Conservation (phyloP, 352 stramenopile species). For the Globisporangium polare region DNA sequence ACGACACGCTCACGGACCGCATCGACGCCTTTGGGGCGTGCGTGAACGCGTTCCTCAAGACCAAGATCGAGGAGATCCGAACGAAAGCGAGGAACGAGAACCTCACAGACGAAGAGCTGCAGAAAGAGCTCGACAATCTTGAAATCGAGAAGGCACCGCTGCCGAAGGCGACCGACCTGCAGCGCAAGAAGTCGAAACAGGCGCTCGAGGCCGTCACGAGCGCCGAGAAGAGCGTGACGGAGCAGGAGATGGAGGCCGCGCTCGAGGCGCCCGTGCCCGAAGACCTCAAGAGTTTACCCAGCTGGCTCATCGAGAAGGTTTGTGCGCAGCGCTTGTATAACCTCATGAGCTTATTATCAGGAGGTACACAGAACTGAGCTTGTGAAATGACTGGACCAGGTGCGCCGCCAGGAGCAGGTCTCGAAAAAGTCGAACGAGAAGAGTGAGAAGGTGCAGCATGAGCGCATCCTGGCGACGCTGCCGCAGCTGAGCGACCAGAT, state of each 20-base stretch:
- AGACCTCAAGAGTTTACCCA: slow-evolving; percentile 61
- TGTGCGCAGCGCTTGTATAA: neutral
- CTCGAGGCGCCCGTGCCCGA: slow-evolving; percentile 60
- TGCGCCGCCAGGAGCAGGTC: slow-evolving; percentile 51
- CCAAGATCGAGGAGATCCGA: slow-evolving; percentile 19
- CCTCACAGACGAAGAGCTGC: slow-evolving; percentile 30
- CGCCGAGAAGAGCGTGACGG: neutral
- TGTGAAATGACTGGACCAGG: neutral
- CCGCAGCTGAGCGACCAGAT: slow-evolving; percentile 74
- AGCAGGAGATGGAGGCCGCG: slow-evolving; percentile 35
- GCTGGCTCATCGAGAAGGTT: slow-evolving; percentile 74
- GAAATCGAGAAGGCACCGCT: slow-evolving; percentile 33
- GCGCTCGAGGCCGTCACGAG: slow-evolving; percentile 14
- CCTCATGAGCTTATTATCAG: neutral
- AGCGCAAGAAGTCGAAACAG: slow-evolving; percentile 7
- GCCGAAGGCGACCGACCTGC: slow-evolving; percentile 22
- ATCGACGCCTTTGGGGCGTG: slow-evolving; percentile 40
- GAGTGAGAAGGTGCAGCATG: slow-evolving; percentile 35
- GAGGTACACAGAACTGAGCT: neutral
- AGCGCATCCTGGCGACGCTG: slow-evolving; percentile 52
- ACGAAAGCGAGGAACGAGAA: neutral
- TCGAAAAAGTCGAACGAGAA: slow-evolving; percentile 36
- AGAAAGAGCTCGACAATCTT: slow-evolving; percentile 29
- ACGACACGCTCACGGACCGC: slow-evolving; percentile 40
- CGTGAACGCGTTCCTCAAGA: slow-evolving; percentile 30